phyloP scores from a whole-genome alignment of 345 rosid genomes.

The Hypericum androsaemum region DNA sequence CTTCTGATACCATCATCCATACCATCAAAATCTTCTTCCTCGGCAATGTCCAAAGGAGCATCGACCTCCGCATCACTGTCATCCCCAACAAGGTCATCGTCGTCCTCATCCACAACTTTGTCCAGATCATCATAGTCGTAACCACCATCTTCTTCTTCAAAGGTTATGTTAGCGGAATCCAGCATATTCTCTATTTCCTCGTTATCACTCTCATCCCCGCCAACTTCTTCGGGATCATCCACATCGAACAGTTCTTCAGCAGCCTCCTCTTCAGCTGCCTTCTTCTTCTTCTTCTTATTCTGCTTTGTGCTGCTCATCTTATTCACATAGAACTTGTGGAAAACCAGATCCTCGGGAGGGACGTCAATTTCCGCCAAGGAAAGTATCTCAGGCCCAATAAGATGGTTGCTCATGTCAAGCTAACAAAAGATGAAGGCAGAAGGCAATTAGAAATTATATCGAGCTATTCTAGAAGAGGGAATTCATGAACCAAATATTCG shows the following conservation, averaged over 20 bases:
- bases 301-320: constrained; percentile 58
- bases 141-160: constrained; percentile 45
- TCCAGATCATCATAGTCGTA: constrained; percentile 78
- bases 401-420: constrained; percentile 68
- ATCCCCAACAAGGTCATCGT: constrained; percentile 54
- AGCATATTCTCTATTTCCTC: constrained; percentile 80
- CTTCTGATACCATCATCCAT: neutral
- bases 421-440: constrained; percentile 17
- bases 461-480: too few relatives aligned
- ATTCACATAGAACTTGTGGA: constrained; percentile 85
- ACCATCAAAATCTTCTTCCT: constrained; percentile 37
- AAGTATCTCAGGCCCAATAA: constrained; percentile 75
- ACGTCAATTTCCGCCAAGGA: constrained; percentile 80
- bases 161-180: constrained; percentile 45
- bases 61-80: constrained; percentile 63
- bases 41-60: constrained; percentile 28
- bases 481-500: neutral
- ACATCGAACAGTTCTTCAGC: constrained; percentile 66
- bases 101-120: constrained; percentile 52
- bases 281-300: constrained; percentile 76
- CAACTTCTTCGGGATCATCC: constrained; percentile 31
- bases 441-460: neutral
- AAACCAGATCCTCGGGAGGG: constrained; percentile 84
- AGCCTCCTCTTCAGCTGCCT: constrained; percentile 52
- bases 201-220: constrained; percentile 79